Evolutionary conservation across 1,284 basidiomycete genomes (phyloP), one percentile per base, ranked within the genome.

Genomic region (Moesziomyces sp.): DNA sequence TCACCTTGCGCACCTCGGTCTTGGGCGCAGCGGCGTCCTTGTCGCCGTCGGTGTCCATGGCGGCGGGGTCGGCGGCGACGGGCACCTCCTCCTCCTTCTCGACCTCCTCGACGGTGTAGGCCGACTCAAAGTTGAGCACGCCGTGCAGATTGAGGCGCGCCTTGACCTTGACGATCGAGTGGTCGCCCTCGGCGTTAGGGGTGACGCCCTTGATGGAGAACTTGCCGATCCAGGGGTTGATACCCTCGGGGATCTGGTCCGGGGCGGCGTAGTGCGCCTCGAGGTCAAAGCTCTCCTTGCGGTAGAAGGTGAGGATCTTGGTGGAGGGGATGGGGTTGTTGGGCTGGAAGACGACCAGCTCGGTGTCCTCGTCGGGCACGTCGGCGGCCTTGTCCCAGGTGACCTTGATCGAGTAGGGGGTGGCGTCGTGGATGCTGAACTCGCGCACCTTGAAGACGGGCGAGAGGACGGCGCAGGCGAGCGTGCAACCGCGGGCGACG

Each of bases 111-210:
- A 83, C 82, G 16, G 78, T 71, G 78, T 83, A 83, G 57, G 82
- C 81, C 23, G 77, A 74, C 71, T 83, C 82, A 46, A 83, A 71
- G 76, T 81, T 83, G 68, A 83, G 70, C 11, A 83, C 76, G 49
- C 79, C 77, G 77, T 83, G 82, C 44, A 83, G 75, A 64, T 83
- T 83, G 61, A 83, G 75, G 52, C 82, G 74, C 24, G 82, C 80
- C 77, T 83, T 83, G 65, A 83, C 80, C 79, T 83, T 83, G 70
- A 83, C 81, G 62, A 83, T 83, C 21, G 78, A 81, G 76, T 83
- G 81, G 70, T 83, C 82, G 46, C 82, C 82, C 52, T 77, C 48
- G 16, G 78, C 78, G 60, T 78, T 83, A 34, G 82, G 82, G n/a
- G 61, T 78, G 49, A 83, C 82, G 46, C 76, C 76, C 63, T 83